Percentiles rank a stretch among this genome's conserved stretches.
phyloP scores from a whole-genome alignment of 257 asterid species.

The Solanum sitiens region DNA sequence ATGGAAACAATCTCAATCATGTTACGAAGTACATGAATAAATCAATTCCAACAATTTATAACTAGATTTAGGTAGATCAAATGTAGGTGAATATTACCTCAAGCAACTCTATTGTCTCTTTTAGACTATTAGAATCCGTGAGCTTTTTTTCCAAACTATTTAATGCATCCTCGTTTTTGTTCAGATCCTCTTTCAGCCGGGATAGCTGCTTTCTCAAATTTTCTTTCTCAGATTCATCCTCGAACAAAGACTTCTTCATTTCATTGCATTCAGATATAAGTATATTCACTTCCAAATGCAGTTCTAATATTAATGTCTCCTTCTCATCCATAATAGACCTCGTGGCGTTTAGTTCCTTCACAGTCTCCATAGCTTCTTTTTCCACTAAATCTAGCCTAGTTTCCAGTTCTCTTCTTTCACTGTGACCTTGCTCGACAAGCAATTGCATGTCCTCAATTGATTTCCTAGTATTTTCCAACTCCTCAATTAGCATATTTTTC shows the following conservation, averaged over 20 bases:
- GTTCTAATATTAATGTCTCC: slow-evolving; percentile 21
- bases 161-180: slow-evolving; percentile 50
- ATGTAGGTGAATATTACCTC: slow-evolving; percentile 48
- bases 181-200: slow-evolving; percentile 35
- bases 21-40: neutral
- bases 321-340: slow-evolving; percentile 42
- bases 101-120: slow-evolving; percentile 66
- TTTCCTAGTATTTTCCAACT: slow-evolving; percentile 36
- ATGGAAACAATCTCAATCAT: neutral
- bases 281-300: slow-evolving; percentile 41
- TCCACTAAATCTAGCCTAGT: slow-evolving; percentile 20
- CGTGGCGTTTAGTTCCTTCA: slow-evolving; percentile 24
- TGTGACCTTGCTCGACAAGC: slow-evolving; percentile 29
- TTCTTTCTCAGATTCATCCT: slow-evolving; percentile 51
- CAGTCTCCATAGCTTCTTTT: slow-evolving; percentile 26
- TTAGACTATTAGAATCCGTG: slow-evolving; percentile 30
- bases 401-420: slow-evolving; percentile 41
- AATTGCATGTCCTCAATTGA: slow-evolving; percentile 35
- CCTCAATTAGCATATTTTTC: slow-evolving; percentile 30
- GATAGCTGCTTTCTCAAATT: slow-evolving; percentile 47
- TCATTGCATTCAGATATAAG: slow-evolving; percentile 35
- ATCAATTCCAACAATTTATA: neutral
- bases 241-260: slow-evolving; percentile 18
- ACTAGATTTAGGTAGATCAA: neutral
- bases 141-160: slow-evolving; percentile 48